phyloP scores from a whole-genome alignment of 192 early-diverging fungal species.

The Funneliformis geosporum region DNA sequence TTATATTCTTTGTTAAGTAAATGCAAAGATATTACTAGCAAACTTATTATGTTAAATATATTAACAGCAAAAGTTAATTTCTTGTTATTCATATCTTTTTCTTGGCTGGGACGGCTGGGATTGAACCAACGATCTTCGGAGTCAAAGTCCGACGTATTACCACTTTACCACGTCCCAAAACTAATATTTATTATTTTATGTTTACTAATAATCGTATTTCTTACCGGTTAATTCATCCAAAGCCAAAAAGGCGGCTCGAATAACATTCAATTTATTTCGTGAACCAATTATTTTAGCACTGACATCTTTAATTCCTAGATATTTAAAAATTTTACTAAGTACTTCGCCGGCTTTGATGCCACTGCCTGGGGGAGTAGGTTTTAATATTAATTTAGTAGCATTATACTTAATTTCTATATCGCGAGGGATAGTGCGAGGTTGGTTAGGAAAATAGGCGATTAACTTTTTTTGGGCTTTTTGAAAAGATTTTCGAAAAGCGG shows the following conservation, averaged over 20 bases:
- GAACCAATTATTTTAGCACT: slow-evolving; percentile 28
- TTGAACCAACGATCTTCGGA: too few species aligned
- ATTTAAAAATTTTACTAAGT: slow-evolving; percentile 20
- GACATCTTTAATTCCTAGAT: slow-evolving; percentile 20
- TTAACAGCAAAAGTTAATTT: too few species aligned
- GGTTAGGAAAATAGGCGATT: slow-evolving; percentile 1
- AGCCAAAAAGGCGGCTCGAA: slow-evolving; percentile 18
- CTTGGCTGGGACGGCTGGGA: too few species aligned
- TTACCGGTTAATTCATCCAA: too few species aligned
- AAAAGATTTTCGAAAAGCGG: neutral
- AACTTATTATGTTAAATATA: too few species aligned
- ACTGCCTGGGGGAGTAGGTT: neutral
- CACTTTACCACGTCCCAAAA: too few species aligned
- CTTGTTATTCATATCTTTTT: too few species aligned
- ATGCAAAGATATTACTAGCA: too few species aligned
- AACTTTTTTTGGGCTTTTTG: slow-evolving; percentile 11
- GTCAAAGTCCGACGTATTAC: too few species aligned
- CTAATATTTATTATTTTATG: too few species aligned
- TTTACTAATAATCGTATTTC: too few species aligned
- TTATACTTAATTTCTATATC: slow-evolving; percentile 20
- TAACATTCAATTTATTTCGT: slow-evolving; percentile 19
- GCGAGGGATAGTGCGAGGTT: slow-evolving; percentile 4
- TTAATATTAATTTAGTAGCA: neutral
- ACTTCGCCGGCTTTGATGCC: neutral
- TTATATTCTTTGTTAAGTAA: too few species aligned